These are phyloP conservation scores for Alternaria burnsii DNA, from an alignment of 2,329 filamentous ascomycete genomes.

Conservation along the genomic window DNA sequence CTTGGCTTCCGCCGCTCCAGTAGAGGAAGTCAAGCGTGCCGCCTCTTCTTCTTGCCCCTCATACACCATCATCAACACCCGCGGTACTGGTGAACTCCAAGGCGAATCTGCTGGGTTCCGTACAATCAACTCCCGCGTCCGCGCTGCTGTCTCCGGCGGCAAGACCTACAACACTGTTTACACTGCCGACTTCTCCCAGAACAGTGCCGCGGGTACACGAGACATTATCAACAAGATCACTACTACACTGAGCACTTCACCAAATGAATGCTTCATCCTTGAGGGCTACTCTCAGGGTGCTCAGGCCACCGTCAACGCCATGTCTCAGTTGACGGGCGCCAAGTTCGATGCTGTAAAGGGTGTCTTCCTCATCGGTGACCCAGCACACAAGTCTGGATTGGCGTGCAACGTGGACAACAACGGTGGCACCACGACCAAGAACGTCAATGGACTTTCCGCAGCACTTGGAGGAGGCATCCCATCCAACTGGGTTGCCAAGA, in stretches of 20 bases:
- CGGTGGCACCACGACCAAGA: slow-evolving; percentile 31
- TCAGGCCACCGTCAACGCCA: slow-evolving; percentile 46
- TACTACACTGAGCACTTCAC: slow-evolving; percentile 28
- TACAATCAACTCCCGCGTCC: slow-evolving; percentile 47
- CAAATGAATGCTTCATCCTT: slow-evolving; percentile 49
- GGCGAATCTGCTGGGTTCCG: slow-evolving; percentile 35
- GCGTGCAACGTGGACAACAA: slow-evolving; percentile 45
- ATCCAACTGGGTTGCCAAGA: slow-evolving; percentile 46
- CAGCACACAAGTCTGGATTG: slow-evolving; percentile 43
- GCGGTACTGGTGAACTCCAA: slow-evolving; percentile 31
- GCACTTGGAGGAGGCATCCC: slow-evolving; percentile 27
- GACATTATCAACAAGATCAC: slow-evolving; percentile 46
- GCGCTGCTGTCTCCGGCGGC: slow-evolving; percentile 39
- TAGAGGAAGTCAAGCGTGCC: slow-evolving; percentile 6
- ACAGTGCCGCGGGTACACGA: slow-evolving; percentile 14
- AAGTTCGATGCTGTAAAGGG: slow-evolving; percentile 48
- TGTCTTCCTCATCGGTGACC: slow-evolving; percentile 49
- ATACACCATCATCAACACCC: slow-evolving; percentile 37
- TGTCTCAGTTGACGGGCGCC: slow-evolving; percentile 43
- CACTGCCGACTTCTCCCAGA: slow-evolving; percentile 37
- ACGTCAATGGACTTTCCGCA: slow-evolving; percentile 39
- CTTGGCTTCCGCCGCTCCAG: slow-evolving; percentile 20
- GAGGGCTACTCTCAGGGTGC: slow-evolving; percentile 52
- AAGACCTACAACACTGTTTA: slow-evolving; percentile 50
- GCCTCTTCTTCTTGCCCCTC: slow-evolving; percentile 22